Evolutionary conservation across 2,329 filamentous ascomycete genomes (phyloP), one percentile per base, ranked within the genome.

Genomic region (Pseudogymnoascus sp.): DNA sequence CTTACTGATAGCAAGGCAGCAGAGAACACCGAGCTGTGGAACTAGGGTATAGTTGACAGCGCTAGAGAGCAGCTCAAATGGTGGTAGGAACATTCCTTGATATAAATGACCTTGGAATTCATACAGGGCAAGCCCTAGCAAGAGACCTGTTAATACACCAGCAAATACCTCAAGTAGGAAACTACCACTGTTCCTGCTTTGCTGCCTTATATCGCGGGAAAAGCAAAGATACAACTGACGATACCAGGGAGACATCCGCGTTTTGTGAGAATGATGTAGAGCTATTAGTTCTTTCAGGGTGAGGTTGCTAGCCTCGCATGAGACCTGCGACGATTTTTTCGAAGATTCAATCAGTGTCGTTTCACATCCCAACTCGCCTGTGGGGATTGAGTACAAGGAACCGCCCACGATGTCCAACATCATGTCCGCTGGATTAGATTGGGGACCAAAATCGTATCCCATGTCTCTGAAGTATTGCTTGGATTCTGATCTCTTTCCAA

Each of bases 321-420:
- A 3, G 39, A 23, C 6, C 19, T 21, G 39, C 39, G 39, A 43
- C 16, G 5, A 12, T 3, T 43, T 8, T 2, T n/a, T n/a, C 16
- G 19, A 23, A 12, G 10, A 43, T 43, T 26, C 23, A 26, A 26
- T 4, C 23, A 26, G 23, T 3, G 3, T 26, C 23, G 3, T 26
- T 6, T 26, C 23, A 26, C 23, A 26, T 26, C 23, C 5, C 3
- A 26, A 4, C 3, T 6, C 5, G 23, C 23, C 5, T 1, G 4
- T 1, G 23, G 23, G 5, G 3, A 26, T 26, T 26, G 23, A 26
- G 5, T 6, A 26, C 6, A 21, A 43, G 23, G 19, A 16, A 43
- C 16, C 6, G 39, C 39, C 21, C 16, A 85, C 80, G 65, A 86
- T 85, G 61, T 86, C 83, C n/a, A 83, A 83, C 23, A 86, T 77